Evolutionary conservation across 2,329 filamentous ascomycete genomes (phyloP).

Genomic region (Epichloe coenophiala): DNA sequence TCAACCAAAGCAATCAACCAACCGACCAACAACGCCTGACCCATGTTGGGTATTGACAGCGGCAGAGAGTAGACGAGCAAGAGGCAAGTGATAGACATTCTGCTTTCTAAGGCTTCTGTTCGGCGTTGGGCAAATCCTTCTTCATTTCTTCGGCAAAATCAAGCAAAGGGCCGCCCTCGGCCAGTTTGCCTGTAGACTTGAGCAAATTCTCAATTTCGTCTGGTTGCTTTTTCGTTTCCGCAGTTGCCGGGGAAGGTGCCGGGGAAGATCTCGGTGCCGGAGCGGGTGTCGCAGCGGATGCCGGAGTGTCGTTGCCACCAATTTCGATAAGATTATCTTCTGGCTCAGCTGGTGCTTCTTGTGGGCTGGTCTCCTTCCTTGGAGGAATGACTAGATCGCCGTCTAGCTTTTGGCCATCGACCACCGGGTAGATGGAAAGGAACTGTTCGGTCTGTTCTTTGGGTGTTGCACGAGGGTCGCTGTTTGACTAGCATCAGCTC

Average conservation of each 20-base stretch:
- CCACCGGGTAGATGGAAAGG: conserved; percentile 69
- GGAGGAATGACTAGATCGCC: conserved; percentile 44
- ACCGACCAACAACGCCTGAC: conserved; percentile 4
- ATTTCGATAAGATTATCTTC: conserved; percentile 42
- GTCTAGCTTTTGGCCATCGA: conserved; percentile 57
- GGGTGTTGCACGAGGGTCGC: conserved; percentile 36
- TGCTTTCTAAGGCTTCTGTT: neutral
- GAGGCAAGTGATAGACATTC: neutral
- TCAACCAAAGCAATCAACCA: neutral
- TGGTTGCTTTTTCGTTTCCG: conserved; percentile 4
- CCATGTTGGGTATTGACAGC: neutral
- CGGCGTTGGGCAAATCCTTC: conserved; percentile 28
- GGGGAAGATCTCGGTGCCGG: neutral
- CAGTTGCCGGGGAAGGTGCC: neutral
- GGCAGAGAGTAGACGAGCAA: neutral
- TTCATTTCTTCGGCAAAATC: conserved; percentile 44
- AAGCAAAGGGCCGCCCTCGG: conserved; percentile 33
- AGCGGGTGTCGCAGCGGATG: neutral
- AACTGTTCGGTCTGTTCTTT: conserved; percentile 69
- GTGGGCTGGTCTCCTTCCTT: conserved; percentile 6
- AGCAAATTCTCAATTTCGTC: conserved; percentile 32
- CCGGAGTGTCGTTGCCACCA: conserved; percentile 21
- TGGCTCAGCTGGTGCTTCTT: conserved; percentile 8
- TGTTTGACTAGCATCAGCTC: conserved; percentile 11
- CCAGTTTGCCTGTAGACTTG: conserved; percentile 31